Evolutionary conservation across 2,329 filamentous ascomycete species (phyloP).

Genomic region (Xylaria sp.): DNA sequence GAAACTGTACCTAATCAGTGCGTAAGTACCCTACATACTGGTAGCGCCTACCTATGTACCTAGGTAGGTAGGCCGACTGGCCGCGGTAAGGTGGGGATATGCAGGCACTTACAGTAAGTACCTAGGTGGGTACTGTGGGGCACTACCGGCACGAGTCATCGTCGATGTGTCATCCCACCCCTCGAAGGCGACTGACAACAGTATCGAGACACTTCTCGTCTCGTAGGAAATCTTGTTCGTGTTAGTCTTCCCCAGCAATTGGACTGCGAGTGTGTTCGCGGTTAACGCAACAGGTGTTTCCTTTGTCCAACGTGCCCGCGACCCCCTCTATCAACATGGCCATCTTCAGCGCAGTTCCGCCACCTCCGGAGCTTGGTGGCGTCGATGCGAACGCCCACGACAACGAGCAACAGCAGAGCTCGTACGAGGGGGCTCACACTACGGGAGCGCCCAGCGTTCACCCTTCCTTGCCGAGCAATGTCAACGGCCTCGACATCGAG

Average conservation of each 20-base stretch:
- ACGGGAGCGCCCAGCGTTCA: not conserved
- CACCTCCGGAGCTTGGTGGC: constrained; percentile 48
- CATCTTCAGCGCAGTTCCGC: constrained; percentile 60
- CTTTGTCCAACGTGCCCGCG: not conserved
- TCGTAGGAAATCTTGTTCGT: not conserved
- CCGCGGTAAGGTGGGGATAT: too few relatives aligned
- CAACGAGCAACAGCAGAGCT: constrained; percentile 29
- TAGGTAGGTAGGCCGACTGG: too few relatives aligned
- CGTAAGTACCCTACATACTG: too few relatives aligned
- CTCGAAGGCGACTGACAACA: not conserved
- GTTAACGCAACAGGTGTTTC: not conserved
- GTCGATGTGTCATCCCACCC: constrained; percentile 21
- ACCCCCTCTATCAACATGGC: constrained; percentile 41
- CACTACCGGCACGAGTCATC: constrained; percentile 11
- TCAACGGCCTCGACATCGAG: constrained; percentile 63
- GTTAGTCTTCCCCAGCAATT: not conserved
- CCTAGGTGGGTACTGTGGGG: not conserved
- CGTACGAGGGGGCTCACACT: too few relatives aligned
- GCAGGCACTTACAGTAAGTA: not conserved
- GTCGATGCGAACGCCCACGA: constrained; percentile 30
- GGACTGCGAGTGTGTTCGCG: not conserved
- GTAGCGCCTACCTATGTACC: too few relatives aligned
- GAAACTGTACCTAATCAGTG: too few relatives aligned
- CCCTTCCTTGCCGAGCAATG: constrained; percentile 29
- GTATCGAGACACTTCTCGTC: not conserved